Evolutionary conservation across 192 early-diverging fungal genomes (phyloP), one percentile per base, ranked within the genome.

Genomic region (Coemansia sp.): DNA sequence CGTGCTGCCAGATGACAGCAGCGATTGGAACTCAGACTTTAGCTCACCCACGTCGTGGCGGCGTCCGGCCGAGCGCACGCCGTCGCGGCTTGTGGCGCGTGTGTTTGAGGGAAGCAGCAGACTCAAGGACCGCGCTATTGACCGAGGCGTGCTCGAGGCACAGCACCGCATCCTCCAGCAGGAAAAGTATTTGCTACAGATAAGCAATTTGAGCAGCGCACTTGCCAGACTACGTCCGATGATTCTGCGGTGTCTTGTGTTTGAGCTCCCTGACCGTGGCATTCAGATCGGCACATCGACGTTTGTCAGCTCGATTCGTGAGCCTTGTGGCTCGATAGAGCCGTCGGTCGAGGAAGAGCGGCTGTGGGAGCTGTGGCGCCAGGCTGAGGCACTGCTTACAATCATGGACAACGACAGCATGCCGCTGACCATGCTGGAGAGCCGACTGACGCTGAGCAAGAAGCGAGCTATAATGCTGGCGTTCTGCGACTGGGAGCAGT

Each of bases 11-110:
- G 80, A 83, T 56, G 80, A 77, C 65, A 74, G 80, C 75, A 83
- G 80, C 65, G 80, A 83, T 49, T 83, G 80, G 80, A 83, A 83
- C 72, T 83, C 80, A 1, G 80, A 83, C 80, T 83, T 83, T 75
- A 83, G 80, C 69, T 83, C 80, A 41, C 80, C 80, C 37, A 71
- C 80, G 13, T 83, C 80, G n/a, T 76, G 75, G 71, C 75, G 75
- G 18, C 79, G 79, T 49, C 69, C 74, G 19, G 64, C 64, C 15
- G 79, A 82, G 57, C 79, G 79, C 6, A 67, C 79, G 26, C 68
- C 65, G n/a, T 74, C 74, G 18, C 57, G 62, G 47, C 62, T 66
- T 37, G 59, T 72, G 19, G 49, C 71, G 42, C 75, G 72, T 39
- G 61, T 69, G 12, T 49, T 74, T 43, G 75, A 71, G 50, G 68